A percentile compares a stretch with the other conserved stretches of the same genome.
phyloP scores from a whole-genome alignment of 495 filamentous ascomycete genomes.

The Penicillium maclennaniae region DNA sequence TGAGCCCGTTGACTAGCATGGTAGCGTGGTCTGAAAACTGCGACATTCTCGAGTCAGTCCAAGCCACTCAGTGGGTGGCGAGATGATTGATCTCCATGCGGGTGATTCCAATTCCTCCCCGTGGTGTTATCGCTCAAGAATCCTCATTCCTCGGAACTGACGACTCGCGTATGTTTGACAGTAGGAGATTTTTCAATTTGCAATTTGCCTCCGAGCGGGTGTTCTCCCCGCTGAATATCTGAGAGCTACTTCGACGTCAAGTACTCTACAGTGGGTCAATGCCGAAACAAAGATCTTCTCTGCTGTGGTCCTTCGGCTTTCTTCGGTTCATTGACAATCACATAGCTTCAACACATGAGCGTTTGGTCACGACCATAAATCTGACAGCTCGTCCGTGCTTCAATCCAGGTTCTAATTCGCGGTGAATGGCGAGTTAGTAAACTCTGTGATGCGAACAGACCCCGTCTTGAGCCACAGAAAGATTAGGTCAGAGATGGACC shows the following conservation, averaged over 20 bases:
- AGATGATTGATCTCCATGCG: constrained; percentile 3
- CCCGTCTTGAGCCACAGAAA: neutral
- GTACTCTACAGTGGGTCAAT: constrained; percentile 1
- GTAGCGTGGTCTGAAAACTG: neutral
- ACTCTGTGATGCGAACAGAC: neutral
- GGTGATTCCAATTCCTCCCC: neutral
- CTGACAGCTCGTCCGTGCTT: constrained; percentile 18
- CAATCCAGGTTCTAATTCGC: constrained; percentile 4
- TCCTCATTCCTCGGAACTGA: neutral
- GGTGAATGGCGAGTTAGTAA: neutral
- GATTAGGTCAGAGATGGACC: neutral
- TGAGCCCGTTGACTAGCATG: neutral
- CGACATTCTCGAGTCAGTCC: neutral
- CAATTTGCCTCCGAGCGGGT: constrained; percentile 3
- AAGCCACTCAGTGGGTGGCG: constrained; percentile 14
- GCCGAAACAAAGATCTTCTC: neutral
- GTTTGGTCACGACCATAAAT: constrained; percentile 5
- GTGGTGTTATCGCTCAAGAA: neutral
- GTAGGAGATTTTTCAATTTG: constrained; percentile 2
- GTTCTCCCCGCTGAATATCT: neutral
- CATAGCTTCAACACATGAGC: constrained; percentile 6
- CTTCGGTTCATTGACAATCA: neutral
- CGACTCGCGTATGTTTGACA: neutral
- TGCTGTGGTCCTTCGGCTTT: neutral
- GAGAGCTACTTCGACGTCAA: neutral